A percentile compares a stretch with the other conserved stretches of the same genome.
phyloP scores from a whole-genome alignment of 2,329 filamentous ascomycete genomes.

The Canariomyces notabilis region DNA sequence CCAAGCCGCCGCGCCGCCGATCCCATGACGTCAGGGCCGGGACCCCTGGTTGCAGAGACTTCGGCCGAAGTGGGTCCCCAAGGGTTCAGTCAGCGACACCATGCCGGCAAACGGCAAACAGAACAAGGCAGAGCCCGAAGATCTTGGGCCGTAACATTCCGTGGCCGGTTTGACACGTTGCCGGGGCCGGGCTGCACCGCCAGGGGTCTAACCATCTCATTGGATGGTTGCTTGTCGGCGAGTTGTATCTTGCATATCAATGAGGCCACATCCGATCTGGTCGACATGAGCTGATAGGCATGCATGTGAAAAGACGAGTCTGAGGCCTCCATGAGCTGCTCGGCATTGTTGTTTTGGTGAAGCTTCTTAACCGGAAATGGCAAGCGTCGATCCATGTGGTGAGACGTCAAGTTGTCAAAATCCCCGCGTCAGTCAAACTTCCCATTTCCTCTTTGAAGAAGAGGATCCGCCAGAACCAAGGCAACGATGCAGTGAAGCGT shows the following conservation, averaged over 20 bases:
- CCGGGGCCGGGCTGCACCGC: neutral
- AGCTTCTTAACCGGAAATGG: neutral
- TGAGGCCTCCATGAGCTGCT: neutral
- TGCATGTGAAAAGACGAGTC: constrained; percentile 15
- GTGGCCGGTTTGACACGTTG: neutral
- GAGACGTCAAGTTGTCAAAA: neutral
- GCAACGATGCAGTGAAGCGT: constrained; percentile 1
- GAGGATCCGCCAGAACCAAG: neutral
- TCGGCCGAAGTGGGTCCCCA: constrained; percentile 12
- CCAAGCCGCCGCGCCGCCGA: constrained; percentile 20
- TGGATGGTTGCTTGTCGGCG: constrained; percentile 5
- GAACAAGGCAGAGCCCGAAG: constrained; percentile 7
- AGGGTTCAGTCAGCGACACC: neutral
- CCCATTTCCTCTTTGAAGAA: constrained; percentile 1
- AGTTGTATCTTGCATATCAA: neutral
- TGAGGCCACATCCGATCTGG: neutral
- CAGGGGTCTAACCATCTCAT: constrained; percentile 7
- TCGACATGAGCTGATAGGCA: too few relatives aligned
- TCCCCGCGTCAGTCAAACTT: neutral
- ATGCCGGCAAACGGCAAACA: neutral
- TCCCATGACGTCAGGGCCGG: constrained; percentile 22
- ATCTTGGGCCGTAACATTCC: constrained; percentile 14
- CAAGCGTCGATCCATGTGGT: constrained; percentile 6
- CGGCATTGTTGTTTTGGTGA: too few relatives aligned
- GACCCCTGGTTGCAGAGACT: constrained; percentile 4